These are phyloP conservation scores for Boletus rubropictus DNA, from an alignment of 768 basidiomycete genomes.

Conservation along the genomic window DNA sequence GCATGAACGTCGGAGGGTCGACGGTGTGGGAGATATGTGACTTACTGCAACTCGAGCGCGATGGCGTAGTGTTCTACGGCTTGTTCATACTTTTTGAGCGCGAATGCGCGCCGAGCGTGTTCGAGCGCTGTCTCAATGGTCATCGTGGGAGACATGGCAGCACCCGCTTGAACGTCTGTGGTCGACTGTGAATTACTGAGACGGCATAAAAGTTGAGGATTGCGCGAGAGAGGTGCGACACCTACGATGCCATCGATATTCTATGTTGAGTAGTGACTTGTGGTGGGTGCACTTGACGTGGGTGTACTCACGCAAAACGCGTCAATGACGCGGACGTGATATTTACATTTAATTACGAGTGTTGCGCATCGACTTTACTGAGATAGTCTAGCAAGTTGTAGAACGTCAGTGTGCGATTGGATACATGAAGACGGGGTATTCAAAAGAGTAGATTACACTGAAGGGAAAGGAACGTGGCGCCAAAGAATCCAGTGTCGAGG, in stretches of 20 bases:
- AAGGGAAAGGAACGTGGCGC: slow-evolving; percentile 3
- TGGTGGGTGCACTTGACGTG: neutral
- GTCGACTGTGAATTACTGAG: slow-evolving; percentile 9
- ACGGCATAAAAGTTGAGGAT: neutral
- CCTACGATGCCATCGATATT: slow-evolving; percentile 25
- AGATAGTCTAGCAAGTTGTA: neutral
- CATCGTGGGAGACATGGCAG: slow-evolving; percentile 27
- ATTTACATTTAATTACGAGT: slow-evolving; percentile 11
- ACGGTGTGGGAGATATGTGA: slow-evolving; percentile 20
- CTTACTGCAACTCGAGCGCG: slow-evolving; percentile 79
- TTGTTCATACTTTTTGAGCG: slow-evolving; percentile 79
- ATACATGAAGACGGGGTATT: slow-evolving; percentile 15
- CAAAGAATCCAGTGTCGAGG: slow-evolving; percentile 4
- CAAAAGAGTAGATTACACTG: slow-evolving; percentile 23
- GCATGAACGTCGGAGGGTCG: slow-evolving; percentile 10
- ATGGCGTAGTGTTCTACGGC: slow-evolving; percentile 80
- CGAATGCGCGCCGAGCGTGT: slow-evolving; percentile 83
- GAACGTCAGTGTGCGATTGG: neutral
- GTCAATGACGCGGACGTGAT: slow-evolving; percentile 17
- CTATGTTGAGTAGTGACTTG: neutral
- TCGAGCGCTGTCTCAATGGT: slow-evolving; percentile 58
- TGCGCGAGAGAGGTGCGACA: neutral
- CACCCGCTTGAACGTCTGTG: neutral
- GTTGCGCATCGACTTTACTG: neutral
- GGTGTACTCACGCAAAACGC: neutral